A percentile compares a stretch with the other conserved stretches of the same genome.
Conservation (phyloP, 108 stramenopile species). For the Ochromonas danica region DNA sequence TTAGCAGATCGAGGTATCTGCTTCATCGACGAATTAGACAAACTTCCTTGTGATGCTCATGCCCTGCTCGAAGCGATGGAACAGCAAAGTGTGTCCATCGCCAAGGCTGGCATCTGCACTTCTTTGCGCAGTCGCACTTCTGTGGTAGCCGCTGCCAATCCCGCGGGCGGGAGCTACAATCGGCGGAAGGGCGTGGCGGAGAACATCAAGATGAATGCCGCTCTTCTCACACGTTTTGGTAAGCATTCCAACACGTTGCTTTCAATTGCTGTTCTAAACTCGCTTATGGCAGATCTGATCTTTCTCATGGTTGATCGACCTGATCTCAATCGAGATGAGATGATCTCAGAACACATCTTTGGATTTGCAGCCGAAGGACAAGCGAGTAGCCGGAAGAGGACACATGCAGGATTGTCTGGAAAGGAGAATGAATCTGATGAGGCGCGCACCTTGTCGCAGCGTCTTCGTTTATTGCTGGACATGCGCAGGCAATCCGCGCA, state of each 20-base stretch:
- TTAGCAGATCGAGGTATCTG: conserved; percentile 91
- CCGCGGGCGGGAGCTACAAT: conserved; percentile 89
- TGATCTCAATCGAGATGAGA: conserved; percentile 79
- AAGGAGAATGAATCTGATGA: conserved; percentile 31
- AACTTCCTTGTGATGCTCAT: conserved; percentile 72
- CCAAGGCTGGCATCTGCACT: conserved; percentile 91
- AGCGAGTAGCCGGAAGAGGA: background rate
- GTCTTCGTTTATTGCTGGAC: conserved; percentile 64
- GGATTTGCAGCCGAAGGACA: conserved; percentile 45
- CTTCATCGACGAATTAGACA: conserved; percentile 98
- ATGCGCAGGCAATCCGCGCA: conserved; percentile 58
- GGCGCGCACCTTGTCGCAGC: conserved; percentile 49
- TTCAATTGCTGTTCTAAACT: too few relatives aligned
- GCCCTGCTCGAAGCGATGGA: conserved; percentile 97
- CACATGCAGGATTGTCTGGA: background rate
- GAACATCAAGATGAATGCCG: conserved; percentile 76
- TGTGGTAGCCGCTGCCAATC: conserved; percentile 96
- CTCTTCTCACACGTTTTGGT: conserved; percentile 88
- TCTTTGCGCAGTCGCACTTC: conserved; percentile 82
- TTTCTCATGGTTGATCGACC: conserved; percentile 90
- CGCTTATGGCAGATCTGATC: conserved; percentile 63
- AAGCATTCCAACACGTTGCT: too few relatives aligned
- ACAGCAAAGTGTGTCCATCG: conserved; percentile 94
- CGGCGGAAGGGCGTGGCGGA: conserved; percentile 72
- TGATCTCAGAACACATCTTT: conserved; percentile 86